Evolutionary conservation across 1,284 basidiomycete genomes (phyloP).

Genomic region (Blastosporella zonata): DNA sequence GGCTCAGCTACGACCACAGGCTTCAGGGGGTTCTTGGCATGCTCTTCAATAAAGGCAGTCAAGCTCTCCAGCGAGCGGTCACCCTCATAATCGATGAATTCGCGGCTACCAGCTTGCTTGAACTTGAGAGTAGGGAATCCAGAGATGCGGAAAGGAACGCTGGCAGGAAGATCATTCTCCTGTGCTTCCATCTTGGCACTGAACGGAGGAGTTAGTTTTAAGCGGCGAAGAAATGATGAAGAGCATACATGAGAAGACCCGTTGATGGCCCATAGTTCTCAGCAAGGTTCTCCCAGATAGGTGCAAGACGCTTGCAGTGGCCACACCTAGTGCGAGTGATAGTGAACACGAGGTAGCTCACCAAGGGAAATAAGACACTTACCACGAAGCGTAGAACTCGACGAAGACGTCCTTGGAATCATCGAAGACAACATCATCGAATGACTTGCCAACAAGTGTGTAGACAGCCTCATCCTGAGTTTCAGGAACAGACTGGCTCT

Average conservation of each 20-base stretch:
- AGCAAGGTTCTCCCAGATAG: conserved; percentile 90
- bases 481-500: conserved; percentile 87
- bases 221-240: conserved; percentile 7
- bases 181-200: conserved; percentile 96
- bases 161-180: conserved; percentile 93
- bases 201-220: conserved; percentile 18
- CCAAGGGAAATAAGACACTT: conserved; percentile 22
- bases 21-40: conserved; percentile 70
- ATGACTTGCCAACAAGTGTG: conserved; percentile 86
- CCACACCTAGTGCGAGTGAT: conserved; percentile 62
- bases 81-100: conserved; percentile 92
- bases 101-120: conserved; percentile 83
- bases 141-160: conserved; percentile 79
- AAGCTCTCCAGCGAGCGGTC: conserved; percentile 87
- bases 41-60: conserved; percentile 79
- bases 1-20: conserved; percentile 29
- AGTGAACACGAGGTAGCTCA: background rate
- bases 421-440: conserved; percentile 84
- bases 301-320: conserved; percentile 95
- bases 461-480: conserved; percentile 83
- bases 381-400: conserved; percentile 98
- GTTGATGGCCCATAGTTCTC: conserved; percentile 76
- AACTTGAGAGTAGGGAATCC: conserved; percentile 98
- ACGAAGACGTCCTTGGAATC: conserved; percentile 93
- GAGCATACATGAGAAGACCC: conserved; percentile 78